These are phyloP conservation scores for Lolium rigidum DNA, from an alignment of 176 grass and related monocot genomes.

Conservation along the genomic window DNA sequence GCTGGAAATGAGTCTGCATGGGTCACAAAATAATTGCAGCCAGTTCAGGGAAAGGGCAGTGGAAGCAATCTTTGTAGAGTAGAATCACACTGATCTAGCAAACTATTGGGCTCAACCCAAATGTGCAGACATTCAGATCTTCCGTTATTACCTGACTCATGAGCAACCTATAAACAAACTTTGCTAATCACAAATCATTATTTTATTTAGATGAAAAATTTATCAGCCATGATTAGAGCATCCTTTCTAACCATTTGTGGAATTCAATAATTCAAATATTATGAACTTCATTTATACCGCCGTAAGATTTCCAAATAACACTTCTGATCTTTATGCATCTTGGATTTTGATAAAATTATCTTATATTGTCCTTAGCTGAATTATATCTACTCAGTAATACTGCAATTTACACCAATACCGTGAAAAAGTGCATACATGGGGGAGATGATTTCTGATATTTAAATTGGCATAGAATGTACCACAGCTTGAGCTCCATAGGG, in stretches of 20 bases:
- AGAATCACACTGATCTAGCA: neutral
- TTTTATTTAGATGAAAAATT: too few relatives aligned
- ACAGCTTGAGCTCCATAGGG: conserved; percentile 82
- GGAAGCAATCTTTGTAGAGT: neutral
- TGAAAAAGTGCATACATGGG: neutral
- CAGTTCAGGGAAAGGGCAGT: neutral
- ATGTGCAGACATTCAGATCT: neutral
- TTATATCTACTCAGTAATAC: too few relatives aligned
- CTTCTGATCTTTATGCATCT: neutral
- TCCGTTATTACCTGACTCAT: neutral
- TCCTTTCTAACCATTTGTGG: too few relatives aligned
- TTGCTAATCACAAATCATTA: too few relatives aligned
- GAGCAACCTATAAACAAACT: neutral
- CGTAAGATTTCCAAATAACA: too few relatives aligned
- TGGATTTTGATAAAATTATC: too few relatives aligned
- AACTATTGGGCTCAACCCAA: neutral
- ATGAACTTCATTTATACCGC: too few relatives aligned
- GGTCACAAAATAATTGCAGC: conserved; percentile 16
- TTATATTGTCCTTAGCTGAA: conserved; percentile 17
- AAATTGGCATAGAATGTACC: conserved; percentile 56
- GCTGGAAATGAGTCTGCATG: conserved; percentile 69
- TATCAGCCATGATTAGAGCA: too few relatives aligned
- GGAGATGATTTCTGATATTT: neutral
- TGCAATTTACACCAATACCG: neutral
- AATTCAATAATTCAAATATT: too few relatives aligned